Evolutionary conservation across 1,284 basidiomycete genomes (phyloP), one percentile per base, ranked within the genome.

Genomic region (Papiliotrema nemorosa): DNA sequence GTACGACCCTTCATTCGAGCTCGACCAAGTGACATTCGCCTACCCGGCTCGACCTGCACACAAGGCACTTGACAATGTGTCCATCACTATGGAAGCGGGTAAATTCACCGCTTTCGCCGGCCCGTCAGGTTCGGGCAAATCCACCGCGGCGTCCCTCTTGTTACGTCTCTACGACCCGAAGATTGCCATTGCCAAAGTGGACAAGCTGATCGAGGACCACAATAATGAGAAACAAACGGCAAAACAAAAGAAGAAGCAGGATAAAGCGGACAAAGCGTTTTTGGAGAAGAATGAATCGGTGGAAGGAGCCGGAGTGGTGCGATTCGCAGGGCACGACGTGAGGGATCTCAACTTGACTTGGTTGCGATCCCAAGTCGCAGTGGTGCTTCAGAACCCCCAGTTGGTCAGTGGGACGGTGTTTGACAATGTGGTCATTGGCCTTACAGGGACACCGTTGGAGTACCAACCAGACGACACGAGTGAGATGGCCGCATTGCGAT

Each of bases 331-430:
- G 4, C 55, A 62, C 18, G 70, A 76, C 49, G 41, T 76, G 18
- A 61, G 69, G 33, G 59, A 67, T 10, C 57, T 73, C 52, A 77
- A 76, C 47, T 53, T 73, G n/a, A 59, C 63, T 16, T 77, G 74
- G 68, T 60, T 77, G 16, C 67, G 76, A 10, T 71, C 69, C 12
- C 74, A 76, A 49, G 65, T 78, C 39, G 70, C 74, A 20, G 70
- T 77, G 12, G 75, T 77, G n/a, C 65, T 69, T 6, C 76, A 78
- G 51, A 69, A 76, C 34, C 76, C 76, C 5, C 67, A 73, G 38
- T 64, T 78, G 1, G 72, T 76, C 56, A 70, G 73, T 47, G 70
- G 67, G 48, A 68, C 74, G 1, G 64, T 78, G 26, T 65, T 72
- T 24, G 72, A 75, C 29, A 78, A 78, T 54, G 73, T 78, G 41